Evolutionary conservation across 306 rosid genomes (phyloP).

Genomic region (Astragalus glycyphyllos): DNA sequence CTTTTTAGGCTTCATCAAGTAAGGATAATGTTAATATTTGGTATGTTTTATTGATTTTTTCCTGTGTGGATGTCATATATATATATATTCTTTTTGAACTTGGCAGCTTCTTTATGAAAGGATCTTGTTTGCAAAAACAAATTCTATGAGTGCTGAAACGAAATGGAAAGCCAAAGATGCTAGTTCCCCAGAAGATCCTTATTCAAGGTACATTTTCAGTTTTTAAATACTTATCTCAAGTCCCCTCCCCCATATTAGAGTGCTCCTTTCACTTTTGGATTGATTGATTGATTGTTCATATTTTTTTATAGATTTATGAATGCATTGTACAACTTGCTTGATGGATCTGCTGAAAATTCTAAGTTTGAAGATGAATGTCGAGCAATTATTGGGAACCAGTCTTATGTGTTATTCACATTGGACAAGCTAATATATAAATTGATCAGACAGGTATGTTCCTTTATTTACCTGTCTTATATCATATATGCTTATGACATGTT

Average conservation of each 20-base stretch:
- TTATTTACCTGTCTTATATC: slow-evolving; percentile 33
- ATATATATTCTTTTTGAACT: slow-evolving; percentile 52
- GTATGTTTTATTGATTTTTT: not conserved
- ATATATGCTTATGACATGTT: slow-evolving; percentile 28
- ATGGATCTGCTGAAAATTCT: slow-evolving; percentile 87
- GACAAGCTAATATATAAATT: slow-evolving; percentile 93
- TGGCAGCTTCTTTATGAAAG: slow-evolving; percentile 88
- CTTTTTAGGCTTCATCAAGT: slow-evolving; percentile 98
- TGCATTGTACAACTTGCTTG: slow-evolving; percentile 86
- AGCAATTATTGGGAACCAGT: slow-evolving; percentile 88
- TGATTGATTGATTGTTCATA: slow-evolving; percentile 13
- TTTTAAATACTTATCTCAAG: slow-evolving; percentile 20
- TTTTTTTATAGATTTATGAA: slow-evolving; percentile 67
- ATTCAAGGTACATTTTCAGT: slow-evolving; percentile 61
- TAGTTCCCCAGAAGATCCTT: slow-evolving; percentile 69
- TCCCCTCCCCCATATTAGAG: not conserved
- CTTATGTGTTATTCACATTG: slow-evolving; percentile 89
- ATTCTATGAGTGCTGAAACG: slow-evolving; percentile 71
- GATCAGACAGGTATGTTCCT: slow-evolving; percentile 73
- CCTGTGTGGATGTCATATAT: slow-evolving; percentile 39
- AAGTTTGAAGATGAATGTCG: slow-evolving; percentile 99
- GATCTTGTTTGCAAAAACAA: slow-evolving; percentile 76
- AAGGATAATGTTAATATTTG: slow-evolving; percentile 46
- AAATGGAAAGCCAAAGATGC: slow-evolving; percentile 75
- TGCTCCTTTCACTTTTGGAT: slow-evolving; percentile 7